These are phyloP conservation scores for Babesia bigemina DNA, from an alignment of 169 alveolate species.

Conservation along the genomic window DNA sequence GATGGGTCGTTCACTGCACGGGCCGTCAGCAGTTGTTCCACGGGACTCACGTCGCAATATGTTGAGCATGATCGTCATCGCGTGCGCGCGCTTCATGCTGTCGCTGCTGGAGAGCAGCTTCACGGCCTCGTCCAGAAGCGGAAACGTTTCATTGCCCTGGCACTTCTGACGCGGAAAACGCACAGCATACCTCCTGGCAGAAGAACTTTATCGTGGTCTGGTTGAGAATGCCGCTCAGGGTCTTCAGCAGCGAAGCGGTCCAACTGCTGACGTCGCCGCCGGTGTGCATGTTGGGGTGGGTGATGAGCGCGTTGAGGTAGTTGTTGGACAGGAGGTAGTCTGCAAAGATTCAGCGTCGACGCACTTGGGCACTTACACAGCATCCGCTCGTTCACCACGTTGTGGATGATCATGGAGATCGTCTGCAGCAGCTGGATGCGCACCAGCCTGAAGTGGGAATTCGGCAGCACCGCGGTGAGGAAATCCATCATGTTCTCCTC, in stretches of 20 bases:
- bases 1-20: conserved; percentile 57
- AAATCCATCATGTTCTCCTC: conserved; percentile 63
- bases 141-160: conserved; percentile 54
- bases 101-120: conserved; percentile 56
- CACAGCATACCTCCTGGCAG: conserved; percentile 25
- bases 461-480: conserved; percentile 56
- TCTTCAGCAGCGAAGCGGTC: conserved; percentile 65
- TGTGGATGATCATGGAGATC: conserved; percentile 62
- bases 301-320: conserved; percentile 52
- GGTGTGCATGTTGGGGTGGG: conserved; percentile 45
- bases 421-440: conserved; percentile 68
- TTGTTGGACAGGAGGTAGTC: conserved; percentile 64
- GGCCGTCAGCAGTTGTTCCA: not conserved
- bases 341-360: not conserved
- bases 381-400: conserved; percentile 32
- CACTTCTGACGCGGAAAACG: too few relatives aligned
- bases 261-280: conserved; percentile 70
- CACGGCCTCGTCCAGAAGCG: conserved; percentile 52
- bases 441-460: conserved; percentile 33
- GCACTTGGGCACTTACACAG: conserved; percentile 33
- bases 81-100: conserved; percentile 69
- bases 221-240: conserved; percentile 46
- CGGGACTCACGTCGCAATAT: conserved; percentile 35
- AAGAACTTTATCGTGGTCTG: conserved; percentile 65
- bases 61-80: conserved; percentile 54